Base-by-base conservation (phyloP, 148 eudicot genomes). In the Pouteria glomerata region DNA sequence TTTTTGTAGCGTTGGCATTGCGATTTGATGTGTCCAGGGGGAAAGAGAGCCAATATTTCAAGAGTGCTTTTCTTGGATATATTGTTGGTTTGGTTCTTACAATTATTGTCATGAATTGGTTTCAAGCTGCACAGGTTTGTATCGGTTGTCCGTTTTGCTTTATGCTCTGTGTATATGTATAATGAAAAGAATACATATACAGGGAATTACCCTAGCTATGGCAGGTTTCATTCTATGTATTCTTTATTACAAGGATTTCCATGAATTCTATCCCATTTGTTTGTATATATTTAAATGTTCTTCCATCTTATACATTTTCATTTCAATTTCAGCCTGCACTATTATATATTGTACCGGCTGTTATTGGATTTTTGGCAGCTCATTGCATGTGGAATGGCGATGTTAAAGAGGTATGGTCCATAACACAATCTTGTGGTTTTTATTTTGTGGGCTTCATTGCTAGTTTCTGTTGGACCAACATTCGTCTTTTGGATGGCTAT, bases 51-150 rank as follows among this genome's bases (percentile, higher is more conserved):
- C 91, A 95, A 72, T 95, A 95, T 80, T 95, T 95, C 67, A 91
- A 85, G 65, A 95, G 98, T 79, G 92, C 98, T 59, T 95, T 95
- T 68, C 41, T 84, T 26, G 98, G 98, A 47, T 95, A 95, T 63
- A 64, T 82, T 0, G 84, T 76, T 60, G 99, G 99, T 60, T 42
- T 95, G 83, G 79, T 88, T 73, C 82, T 85, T 34, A 95, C 99
- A 2, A 95, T 95, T 41, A 60, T 92, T 48, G 97, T 95, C 69
- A 95, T 95, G 99, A 95, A 95, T 73, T 95, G 99, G 99, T 95
- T 95, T 79, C 97, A 95, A 79, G 99, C 97, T 76, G 99, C 99
- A 68, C 99, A 95, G 96, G 99, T 89, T 50, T 26, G 77, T 79
- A 35, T 33, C 50, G 14, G 21, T 57, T 10, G n/a, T 26, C 18